Base-by-base conservation (phyloP, 352 stramenopile species). In the Globisporangium polare region DNA sequence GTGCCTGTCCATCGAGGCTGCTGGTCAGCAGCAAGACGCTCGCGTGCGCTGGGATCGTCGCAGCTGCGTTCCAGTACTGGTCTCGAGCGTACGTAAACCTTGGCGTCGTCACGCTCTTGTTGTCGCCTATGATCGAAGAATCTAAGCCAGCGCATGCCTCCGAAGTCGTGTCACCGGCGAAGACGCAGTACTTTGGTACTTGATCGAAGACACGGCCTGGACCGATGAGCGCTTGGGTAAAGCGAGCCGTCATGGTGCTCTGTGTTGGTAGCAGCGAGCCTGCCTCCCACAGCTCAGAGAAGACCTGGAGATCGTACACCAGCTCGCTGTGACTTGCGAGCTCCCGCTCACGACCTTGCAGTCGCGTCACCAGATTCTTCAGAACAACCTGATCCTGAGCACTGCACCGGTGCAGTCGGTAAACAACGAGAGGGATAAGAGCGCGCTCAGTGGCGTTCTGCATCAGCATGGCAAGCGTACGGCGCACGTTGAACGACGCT, bases 221-320 rank as follows among this genome's bases (percentile, higher is more conserved):
- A 50, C 71, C 83, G 37, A 90, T 75, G 3, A 71, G 66, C 43
- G 70, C 55, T 18, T 74, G 50, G 5, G 52, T 77, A 50, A 88
- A 90, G 1, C 76, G 67, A 27, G 62, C n/a, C 29, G 73, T 56
- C 5, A 93, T 58, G 42, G 75, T 54, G 0, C 49, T 60, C n/a
- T 76, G 57, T 15, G 67, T 70, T 1, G 80, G 80, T 24, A 76
- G 60, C 2, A 74, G 73, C 0, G n/a, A n/a, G 15, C 39, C 47
- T 4, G 29, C 12, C 35, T 91, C 80, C 84, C 84, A 93, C 26
- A 90, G 68, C 62, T 93, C 84, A 7, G 77, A 90, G 50, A 91
- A 91, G 26, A 70, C 58, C 58, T 89, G 83, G 10, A 91, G 50
- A 6, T 78, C 80, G 63, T 74, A 86, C n/a, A 89, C 52, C 17